phyloP scores from a whole-genome alignment of 2,329 filamentous ascomycete species.

The Claviceps sorghi region DNA sequence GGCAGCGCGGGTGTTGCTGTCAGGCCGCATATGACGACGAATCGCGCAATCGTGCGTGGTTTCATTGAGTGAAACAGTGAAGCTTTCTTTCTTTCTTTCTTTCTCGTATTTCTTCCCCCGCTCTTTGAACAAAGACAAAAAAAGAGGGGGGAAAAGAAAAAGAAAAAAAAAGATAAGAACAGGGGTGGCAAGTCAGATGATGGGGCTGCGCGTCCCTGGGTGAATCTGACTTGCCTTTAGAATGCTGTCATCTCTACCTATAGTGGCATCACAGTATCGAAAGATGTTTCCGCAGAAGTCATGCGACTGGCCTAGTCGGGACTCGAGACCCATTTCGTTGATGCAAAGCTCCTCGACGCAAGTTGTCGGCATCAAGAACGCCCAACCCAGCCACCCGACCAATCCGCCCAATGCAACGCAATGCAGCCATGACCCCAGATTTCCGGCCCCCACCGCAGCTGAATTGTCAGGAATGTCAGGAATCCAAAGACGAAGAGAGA shows the following conservation, averaged over 20 bases:
- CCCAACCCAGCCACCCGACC: not conserved
- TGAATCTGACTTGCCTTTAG: not conserved
- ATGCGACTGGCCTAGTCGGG: not conserved
- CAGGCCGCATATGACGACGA: not conserved
- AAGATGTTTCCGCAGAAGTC: not conserved
- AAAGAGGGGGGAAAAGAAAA: too few relatives aligned
- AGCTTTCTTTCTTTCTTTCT: not conserved
- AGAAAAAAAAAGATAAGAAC: too few relatives aligned
- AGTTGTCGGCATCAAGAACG: not conserved
- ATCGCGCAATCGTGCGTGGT: not conserved
- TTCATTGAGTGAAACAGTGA: not conserved
- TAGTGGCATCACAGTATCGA: not conserved
- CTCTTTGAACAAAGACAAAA: too few relatives aligned
- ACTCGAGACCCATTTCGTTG: not conserved
- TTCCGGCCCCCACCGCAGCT: constrained; percentile 1
- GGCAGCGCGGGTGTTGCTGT: not conserved
- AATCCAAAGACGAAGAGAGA: not conserved
- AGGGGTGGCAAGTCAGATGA: not conserved
- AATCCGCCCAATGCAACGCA: not conserved
- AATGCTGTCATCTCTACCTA: not conserved
- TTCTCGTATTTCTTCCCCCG: too few relatives aligned
- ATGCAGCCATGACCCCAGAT: not conserved
- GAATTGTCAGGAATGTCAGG: not conserved
- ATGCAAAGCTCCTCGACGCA: not conserved
- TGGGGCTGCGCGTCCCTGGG: not conserved